Percentiles rank a stretch among this genome's conserved stretches.
These are phyloP conservation scores for Cladophialophora bantiana DNA, from an alignment of 2,329 filamentous ascomycete species.

Conservation along the genomic window DNA sequence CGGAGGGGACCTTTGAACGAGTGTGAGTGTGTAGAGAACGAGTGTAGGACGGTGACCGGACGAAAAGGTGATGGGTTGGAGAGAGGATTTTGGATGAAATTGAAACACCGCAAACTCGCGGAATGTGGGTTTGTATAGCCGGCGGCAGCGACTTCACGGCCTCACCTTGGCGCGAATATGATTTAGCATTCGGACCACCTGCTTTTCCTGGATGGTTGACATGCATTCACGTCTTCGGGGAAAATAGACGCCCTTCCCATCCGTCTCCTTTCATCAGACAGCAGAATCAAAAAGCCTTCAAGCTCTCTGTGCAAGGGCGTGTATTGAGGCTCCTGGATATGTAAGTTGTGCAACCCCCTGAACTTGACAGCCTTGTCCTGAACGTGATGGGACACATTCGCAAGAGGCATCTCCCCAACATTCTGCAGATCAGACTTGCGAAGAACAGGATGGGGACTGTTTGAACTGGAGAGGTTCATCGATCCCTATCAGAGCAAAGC, in stretches of 20 bases:
- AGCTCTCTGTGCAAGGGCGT: not conserved
- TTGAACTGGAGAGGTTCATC: not conserved
- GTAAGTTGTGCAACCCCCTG: not conserved
- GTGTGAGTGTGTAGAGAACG: slow-evolving; percentile 8
- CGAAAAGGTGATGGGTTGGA: slow-evolving; percentile 1
- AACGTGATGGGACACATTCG: not conserved
- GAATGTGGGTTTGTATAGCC: slow-evolving; percentile 10
- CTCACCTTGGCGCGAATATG: slow-evolving; percentile 13
- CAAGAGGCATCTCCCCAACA: not conserved
- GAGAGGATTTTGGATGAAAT: slow-evolving; percentile 1
- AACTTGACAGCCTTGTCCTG: not conserved
- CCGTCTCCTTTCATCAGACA: not conserved
- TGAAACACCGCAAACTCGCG: not conserved
- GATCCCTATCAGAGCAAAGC: not conserved
- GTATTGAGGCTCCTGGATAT: not conserved
- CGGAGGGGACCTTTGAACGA: slow-evolving; percentile 9
- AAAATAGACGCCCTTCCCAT: not conserved
- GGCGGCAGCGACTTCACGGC: slow-evolving; percentile 13
- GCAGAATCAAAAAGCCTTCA: not conserved
- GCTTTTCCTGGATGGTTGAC: not conserved
- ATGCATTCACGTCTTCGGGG: not conserved
- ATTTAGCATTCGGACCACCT: not conserved
- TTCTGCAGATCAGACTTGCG: not conserved
- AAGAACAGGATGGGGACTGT: not conserved
- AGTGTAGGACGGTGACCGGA: not conserved